Evolutionary conservation across 768 basidiomycete species (phyloP), one percentile per base, ranked within the genome.

Genomic region (Amanita rimosa): DNA sequence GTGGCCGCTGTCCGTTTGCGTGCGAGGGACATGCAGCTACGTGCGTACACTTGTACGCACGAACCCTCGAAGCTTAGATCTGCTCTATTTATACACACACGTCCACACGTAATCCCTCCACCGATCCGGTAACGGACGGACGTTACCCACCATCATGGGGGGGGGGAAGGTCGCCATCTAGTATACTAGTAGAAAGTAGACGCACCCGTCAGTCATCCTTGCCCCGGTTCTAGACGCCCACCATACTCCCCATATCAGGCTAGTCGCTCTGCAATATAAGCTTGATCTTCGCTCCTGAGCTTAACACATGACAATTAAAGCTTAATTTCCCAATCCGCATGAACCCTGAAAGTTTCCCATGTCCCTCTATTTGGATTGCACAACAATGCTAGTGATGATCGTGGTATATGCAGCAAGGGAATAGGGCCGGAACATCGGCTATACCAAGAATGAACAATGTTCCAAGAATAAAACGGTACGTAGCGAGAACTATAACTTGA

Each of bases 401-500:
- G 44, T 46, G 44, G 22, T 49, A 49, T 49, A 49, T 38, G 37
- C 17, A 40, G 40, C 38, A 49, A 21, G 40, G 48, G 39, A 41
- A 42, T 49, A 41, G 40, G 37, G 48, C 46, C 46, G 37, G 26
- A 29, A 42, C 35, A 42, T 33, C 48, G 48, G 48, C 48, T 42
- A 34, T 24, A 49, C 36, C 48, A 49, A 49, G 48, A 49, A 41
- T 27, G 31, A 49, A 39, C 37, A 49, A 49, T 27, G 21, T 34
- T 38, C 48, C 48, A 49, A 49, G 48, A 49, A 42, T 33, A 31
- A 42, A 9, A 42, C 46, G 27, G 36, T 48, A 38, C 46, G 46
- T 49, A 49, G 31, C 21, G 17, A 29, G 43, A 38, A 46, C 19
- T 19, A 46, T 11, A 24, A n/a, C 33, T 46, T 17, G 44, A 29